Evolutionary conservation across 2,329 filamentous ascomycete genomes (phyloP), one percentile per base, ranked within the genome.

Genomic region (Colletotrichum eleusines): DNA sequence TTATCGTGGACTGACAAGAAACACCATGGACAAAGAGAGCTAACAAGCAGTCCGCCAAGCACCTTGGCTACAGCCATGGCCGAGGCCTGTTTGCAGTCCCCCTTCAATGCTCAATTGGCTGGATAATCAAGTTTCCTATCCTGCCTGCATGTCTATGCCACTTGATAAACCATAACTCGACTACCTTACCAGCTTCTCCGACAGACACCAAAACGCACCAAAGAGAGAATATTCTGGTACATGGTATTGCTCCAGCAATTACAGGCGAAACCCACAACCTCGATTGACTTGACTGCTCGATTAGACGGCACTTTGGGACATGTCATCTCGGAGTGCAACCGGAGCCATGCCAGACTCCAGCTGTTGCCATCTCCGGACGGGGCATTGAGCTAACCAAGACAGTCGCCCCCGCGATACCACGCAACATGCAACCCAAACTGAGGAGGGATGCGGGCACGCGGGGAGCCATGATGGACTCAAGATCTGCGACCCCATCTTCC

Each of bases 381-480:
- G 58, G 58, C 58, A 68, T 46, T 38, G 53, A 62, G 63, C 68
- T 63, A 68, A n/a, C n/a, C n/a, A n/a, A 53, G 42, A 58, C 50
- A 68, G 53, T 58, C 64, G 31, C 51, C 67, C 51, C 68, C 68
- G 64, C 58, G 58, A 63, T 48, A 46, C 51, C 35, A 42, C 55
- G 20, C 31, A 48, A 53, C 33, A 59, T 58, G 50, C 64, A 55
- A 68, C 44, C 63, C 35, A 58, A 62, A 40, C 51, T 31, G 26
- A 35, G 58, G 35, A 53, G n/a, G 66, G 51, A 51, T 61, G 63
- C 67, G 63, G 67, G 67, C 68, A 55, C 68, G 68, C 63, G 68
- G 68, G 68, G 68, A 62, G 58, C 23, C 11, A 50, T 66, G 42
- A 55, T 62, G 63, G 40, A 51, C 44, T 70, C 48, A 50, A 62